phyloP scores from a whole-genome alignment of 345 rosid genomes.

The Rhodomyrtus tomentosa region DNA sequence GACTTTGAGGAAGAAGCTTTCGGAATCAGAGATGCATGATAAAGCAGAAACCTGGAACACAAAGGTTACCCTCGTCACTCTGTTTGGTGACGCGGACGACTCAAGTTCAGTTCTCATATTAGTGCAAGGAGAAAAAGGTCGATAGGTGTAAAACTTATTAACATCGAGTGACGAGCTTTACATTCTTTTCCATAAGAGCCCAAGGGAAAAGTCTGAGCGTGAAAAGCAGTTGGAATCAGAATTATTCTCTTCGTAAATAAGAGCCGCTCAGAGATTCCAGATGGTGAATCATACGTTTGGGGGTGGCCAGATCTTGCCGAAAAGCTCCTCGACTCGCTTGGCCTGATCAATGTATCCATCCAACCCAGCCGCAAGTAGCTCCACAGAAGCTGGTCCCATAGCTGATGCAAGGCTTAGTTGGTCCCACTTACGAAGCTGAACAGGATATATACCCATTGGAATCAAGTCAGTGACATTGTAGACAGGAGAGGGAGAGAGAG shows the following conservation, averaged over 20 bases:
- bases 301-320: slow-evolving; percentile 95
- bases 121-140: not conserved
- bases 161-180: not conserved
- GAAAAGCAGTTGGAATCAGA: not conserved
- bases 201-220: not conserved
- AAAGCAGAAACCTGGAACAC: not conserved
- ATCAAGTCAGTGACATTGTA: not conserved
- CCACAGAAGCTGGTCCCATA: slow-evolving; percentile 89
- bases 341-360: slow-evolving; percentile 71
- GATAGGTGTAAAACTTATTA: not conserved
- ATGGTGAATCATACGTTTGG: slow-evolving; percentile 50
- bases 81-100: not conserved
- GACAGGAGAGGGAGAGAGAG: not conserved
- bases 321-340: slow-evolving; percentile 62
- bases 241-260: slow-evolving; percentile 9
- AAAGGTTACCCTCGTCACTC: not conserved
- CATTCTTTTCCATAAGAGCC: not conserved
- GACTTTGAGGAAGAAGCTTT: not conserved
- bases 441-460: not conserved
- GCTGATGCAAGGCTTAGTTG: slow-evolving; percentile 70
- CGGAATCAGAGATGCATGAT: not conserved
- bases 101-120: not conserved
- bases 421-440: slow-evolving; percentile 75
- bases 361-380: slow-evolving; percentile 71
- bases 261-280: not conserved